Percentiles rank a stretch among this genome's conserved stretches.
phyloP scores from a whole-genome alignment of 441 rosid species.

The Erysimum cheiri region DNA sequence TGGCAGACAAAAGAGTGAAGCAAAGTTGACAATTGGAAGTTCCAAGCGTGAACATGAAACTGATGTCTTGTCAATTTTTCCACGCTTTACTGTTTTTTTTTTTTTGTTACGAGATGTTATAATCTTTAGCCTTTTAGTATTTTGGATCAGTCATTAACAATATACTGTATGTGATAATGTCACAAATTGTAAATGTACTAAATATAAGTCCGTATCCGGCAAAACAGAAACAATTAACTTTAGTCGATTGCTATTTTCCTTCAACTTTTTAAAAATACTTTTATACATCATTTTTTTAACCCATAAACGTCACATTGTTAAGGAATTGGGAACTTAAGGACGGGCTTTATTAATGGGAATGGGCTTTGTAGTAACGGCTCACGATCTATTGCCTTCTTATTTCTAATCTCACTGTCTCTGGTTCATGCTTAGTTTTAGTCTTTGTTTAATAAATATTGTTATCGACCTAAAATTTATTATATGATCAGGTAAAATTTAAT shows the following conservation, averaged over 20 bases:
- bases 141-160: slow-evolving; percentile 18
- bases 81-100: neutral
- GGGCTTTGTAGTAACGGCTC: slow-evolving; percentile 28
- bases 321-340: neutral
- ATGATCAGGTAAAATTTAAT: neutral
- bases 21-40: slow-evolving; percentile 42
- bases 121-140: slow-evolving; percentile 13
- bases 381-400: slow-evolving; percentile 1
- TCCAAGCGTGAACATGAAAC: slow-evolving; percentile 41
- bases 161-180: slow-evolving; percentile 27
- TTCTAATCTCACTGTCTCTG: too few relatives aligned
- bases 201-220: slow-evolving; percentile 3
- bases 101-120: slow-evolving; percentile 15
- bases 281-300: too few relatives aligned
- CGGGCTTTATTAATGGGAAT: neutral
- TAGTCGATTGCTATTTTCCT: slow-evolving; percentile 15
- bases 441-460: neutral
- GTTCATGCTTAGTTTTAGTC: too few relatives aligned
- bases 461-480: neutral
- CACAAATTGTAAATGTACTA: slow-evolving; percentile 13
- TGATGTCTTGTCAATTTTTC: slow-evolving; percentile 35
- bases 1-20: slow-evolving; percentile 45
- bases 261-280: neutral
- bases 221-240: slow-evolving; percentile 1
- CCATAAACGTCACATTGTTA: too few relatives aligned